Evolutionary conservation across 768 basidiomycete genomes (phyloP).

Genomic region (Suillus luteus): DNA sequence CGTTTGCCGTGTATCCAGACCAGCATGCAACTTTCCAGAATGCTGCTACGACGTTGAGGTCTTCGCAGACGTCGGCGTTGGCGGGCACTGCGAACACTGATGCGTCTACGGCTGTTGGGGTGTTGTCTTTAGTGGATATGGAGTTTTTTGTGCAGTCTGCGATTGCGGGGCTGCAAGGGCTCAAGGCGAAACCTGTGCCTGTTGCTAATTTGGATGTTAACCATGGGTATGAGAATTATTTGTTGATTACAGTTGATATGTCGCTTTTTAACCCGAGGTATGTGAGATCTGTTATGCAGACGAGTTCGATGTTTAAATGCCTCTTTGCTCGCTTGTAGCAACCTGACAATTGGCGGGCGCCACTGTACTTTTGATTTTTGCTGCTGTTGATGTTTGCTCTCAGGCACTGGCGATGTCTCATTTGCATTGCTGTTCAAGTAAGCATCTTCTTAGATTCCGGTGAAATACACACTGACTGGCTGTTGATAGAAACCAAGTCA

Average conservation of each 20-base stretch:
- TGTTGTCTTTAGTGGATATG: constrained; percentile 58
- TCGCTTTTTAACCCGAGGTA: constrained; percentile 68
- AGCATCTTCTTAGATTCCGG: constrained; percentile 20
- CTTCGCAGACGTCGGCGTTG: constrained; percentile 46
- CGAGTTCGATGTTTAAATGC: constrained; percentile 6
- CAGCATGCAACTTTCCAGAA: constrained; percentile 54
- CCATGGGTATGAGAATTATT: constrained; percentile 63
- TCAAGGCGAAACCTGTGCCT: constrained; percentile 56
- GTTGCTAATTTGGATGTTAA: constrained; percentile 64
- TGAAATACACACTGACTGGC: constrained; percentile 8
- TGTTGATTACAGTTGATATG: constrained; percentile 68
- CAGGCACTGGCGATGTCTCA: constrained; percentile 62
- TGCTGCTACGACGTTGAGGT: constrained; percentile 56
- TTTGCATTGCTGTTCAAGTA: constrained; percentile 61
- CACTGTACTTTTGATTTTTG: not conserved
- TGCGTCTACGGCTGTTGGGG: constrained; percentile 65
- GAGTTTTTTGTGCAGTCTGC: constrained; percentile 58
- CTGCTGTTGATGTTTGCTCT: constrained; percentile 36
- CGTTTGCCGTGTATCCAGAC: constrained; percentile 55
- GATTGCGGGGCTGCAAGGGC: constrained; percentile 65
- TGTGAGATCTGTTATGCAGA: constrained; percentile 13
- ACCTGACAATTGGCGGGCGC: constrained; percentile 39
- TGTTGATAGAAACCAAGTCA: constrained; percentile 45
- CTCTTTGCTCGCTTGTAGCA: constrained; percentile 19
- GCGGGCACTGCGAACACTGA: constrained; percentile 58